Base-by-base conservation (phyloP, 2,329 filamentous ascomycete genomes). In the Elsinoe fawcettii region DNA sequence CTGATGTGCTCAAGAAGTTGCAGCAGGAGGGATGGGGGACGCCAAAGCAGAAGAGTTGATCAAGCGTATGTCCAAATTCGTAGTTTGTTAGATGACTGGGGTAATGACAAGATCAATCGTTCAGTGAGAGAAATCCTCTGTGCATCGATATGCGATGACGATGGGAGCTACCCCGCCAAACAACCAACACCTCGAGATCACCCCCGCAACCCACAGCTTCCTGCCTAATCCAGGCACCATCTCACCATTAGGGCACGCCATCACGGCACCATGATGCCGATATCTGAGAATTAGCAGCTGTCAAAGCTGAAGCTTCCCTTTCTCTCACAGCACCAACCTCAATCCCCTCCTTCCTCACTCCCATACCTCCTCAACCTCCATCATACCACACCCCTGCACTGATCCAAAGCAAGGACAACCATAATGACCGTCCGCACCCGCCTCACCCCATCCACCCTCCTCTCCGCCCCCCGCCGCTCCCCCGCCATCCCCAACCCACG, bases 361-460 rank as follows among this genome's bases (percentile, higher is more conserved):
- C 20, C 5, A 5, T 30, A 30, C 27, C 5, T 30, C 27, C 9
- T 30, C 44, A 49, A 7, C 39, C 22, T 51, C 46, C 4, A 7
- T 11, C 2, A 34, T 30, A 30, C 27, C 27, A 30, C 27, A 30
- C 27, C 9, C 27, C 27, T 30, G 27, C 51, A 53, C n/a, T n/a
- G n/a, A n/a, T n/a, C n/a, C n/a, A n/a, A n/a, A n/a, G n/a, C n/a
- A n/a, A n/a, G n/a, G n/a, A n/a, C n/a, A n/a, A 41, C 57, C 70
- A 71, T 60, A 60, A 90, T 90, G 87, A 88, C 85, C 6, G 79
- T 88, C 67, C 78, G 79, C 63, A 84, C 85, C 8, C 76, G 78
- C 63, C 88, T 91, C 73, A 90, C 86, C 8, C 86, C 87, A 3
- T 81, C 89, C 75, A 85, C 88, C 63, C 77, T 93, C 58, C 80